Evolutionary conservation across 352 stramenopile genomes (phyloP).

Genomic region (Phytophthora hybrid): DNA sequence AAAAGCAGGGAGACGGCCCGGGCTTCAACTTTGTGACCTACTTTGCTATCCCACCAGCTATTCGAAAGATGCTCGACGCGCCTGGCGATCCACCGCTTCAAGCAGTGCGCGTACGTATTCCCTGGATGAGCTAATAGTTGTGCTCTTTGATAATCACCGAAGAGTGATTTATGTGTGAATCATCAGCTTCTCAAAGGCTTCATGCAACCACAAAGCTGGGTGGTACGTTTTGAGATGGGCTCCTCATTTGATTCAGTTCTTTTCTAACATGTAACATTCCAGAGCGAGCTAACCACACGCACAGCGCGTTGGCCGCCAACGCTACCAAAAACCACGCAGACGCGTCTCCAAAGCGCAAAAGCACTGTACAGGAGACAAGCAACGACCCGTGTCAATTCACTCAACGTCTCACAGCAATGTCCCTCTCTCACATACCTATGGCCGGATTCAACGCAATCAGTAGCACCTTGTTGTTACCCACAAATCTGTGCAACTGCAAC

Average conservation of each 20-base stretch:
- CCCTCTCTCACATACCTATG: conserved; percentile 35
- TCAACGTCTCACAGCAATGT: background rate
- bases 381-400: background rate
- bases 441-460: conserved; percentile 54
- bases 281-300: conserved; percentile 36
- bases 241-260: no score
- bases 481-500: conserved; percentile 22
- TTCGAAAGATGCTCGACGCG: conserved; percentile 65
- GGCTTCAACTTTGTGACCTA: conserved; percentile 89
- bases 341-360: conserved; percentile 53
- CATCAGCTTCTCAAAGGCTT: conserved; percentile 47
- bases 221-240: conserved; percentile 27
- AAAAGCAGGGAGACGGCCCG: conserved; percentile 74
- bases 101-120: conserved; percentile 52
- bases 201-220: conserved; percentile 44
- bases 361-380: conserved; percentile 30
- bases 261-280: no score
- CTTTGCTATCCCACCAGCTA: conserved; percentile 64
- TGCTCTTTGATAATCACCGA: background rate
- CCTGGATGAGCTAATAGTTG: background rate
- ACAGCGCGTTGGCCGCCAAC: conserved; percentile 52
- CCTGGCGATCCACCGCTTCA: conserved; percentile 48
- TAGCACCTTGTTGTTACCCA: conserved; percentile 35
- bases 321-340: conserved; percentile 33
- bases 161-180: conserved; percentile 2